Evolutionary conservation across 2,329 filamentous ascomycete genomes (phyloP).

Genomic region (Xylaria digitata): DNA sequence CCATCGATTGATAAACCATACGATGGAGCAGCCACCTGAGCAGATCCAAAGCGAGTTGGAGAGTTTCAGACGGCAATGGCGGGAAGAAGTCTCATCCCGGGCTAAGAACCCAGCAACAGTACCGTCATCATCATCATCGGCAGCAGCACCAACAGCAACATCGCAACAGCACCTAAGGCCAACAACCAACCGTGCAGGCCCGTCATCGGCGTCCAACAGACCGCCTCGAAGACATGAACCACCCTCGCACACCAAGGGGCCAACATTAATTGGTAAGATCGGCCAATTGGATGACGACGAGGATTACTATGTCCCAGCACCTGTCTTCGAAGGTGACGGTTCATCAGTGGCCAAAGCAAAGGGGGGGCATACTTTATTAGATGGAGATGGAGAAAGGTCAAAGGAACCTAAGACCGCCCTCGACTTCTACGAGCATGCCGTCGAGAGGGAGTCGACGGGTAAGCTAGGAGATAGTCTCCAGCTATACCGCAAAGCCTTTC

Average conservation of each 20-base stretch:
- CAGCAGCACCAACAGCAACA: slow-evolving; percentile 12
- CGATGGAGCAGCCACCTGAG: slow-evolving; percentile 45
- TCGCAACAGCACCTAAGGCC: slow-evolving; percentile 37
- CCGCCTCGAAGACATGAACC: slow-evolving; percentile 34
- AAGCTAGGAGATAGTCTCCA: slow-evolving; percentile 88
- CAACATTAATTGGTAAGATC: slow-evolving; percentile 28
- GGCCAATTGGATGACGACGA: slow-evolving; percentile 50
- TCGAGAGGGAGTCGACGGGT: slow-evolving; percentile 86
- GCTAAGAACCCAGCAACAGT: slow-evolving; percentile 49
- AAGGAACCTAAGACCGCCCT: slow-evolving; percentile 68
- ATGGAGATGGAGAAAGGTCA: slow-evolving; percentile 27
- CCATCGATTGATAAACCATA: slow-evolving; percentile 28
- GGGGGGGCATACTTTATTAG: slow-evolving; percentile 36
- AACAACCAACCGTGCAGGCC: slow-evolving; percentile 7
- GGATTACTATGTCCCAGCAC: slow-evolving; percentile 48
- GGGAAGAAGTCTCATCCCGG: slow-evolving; percentile 74
- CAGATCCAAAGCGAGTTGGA: slow-evolving; percentile 77
- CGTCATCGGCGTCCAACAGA: slow-evolving; percentile 37
- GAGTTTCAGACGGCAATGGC: slow-evolving; percentile 87
- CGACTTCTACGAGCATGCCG: slow-evolving; percentile 92
- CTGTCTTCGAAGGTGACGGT: slow-evolving; percentile 50
- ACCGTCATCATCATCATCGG: slow-evolving; percentile 23
- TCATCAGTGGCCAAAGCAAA: slow-evolving; percentile 24
- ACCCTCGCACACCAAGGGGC: slow-evolving; percentile 38
- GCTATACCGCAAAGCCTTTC: slow-evolving; percentile 90